phyloP scores from a whole-genome alignment of 2,329 filamentous ascomycete genomes.

The Penicillium concentricum region DNA sequence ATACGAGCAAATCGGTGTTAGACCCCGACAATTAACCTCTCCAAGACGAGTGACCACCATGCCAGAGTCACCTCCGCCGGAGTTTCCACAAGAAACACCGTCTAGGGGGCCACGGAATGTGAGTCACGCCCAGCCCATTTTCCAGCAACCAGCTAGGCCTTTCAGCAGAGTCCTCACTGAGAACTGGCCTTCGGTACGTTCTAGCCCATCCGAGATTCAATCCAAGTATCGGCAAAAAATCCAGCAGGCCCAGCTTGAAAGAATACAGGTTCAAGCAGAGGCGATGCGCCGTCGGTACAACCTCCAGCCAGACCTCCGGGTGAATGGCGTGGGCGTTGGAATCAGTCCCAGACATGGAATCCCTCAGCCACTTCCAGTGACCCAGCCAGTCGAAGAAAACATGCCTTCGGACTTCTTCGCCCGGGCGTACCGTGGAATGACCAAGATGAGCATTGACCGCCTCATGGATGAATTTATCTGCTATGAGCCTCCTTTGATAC shows the following conservation, averaged over 20 bases:
- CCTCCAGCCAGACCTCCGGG: background rate
- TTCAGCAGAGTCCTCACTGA: background rate
- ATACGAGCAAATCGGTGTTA: background rate
- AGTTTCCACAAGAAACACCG: background rate
- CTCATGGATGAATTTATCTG: background rate
- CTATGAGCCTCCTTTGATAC: background rate
- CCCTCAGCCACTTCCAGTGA: background rate
- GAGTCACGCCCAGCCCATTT: background rate
- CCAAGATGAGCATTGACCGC: background rate
- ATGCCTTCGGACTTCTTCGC: background rate
- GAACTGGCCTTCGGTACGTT: background rate
- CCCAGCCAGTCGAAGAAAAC: background rate
- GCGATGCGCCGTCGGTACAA: background rate
- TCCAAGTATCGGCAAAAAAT: background rate
- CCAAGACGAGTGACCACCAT: background rate
- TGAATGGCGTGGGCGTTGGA: background rate
- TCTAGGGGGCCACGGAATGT: background rate
- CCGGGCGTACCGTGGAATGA: background rate
- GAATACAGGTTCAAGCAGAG: background rate
- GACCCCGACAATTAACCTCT: background rate
- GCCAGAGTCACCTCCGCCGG: background rate
- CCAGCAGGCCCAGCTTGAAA: background rate
- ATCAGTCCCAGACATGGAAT: background rate
- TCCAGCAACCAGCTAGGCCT: background rate
- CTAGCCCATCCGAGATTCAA: background rate